phyloP scores from a whole-genome alignment of 2,329 filamentous ascomycete genomes.

The Sporothrix brunneoviolacea region DNA sequence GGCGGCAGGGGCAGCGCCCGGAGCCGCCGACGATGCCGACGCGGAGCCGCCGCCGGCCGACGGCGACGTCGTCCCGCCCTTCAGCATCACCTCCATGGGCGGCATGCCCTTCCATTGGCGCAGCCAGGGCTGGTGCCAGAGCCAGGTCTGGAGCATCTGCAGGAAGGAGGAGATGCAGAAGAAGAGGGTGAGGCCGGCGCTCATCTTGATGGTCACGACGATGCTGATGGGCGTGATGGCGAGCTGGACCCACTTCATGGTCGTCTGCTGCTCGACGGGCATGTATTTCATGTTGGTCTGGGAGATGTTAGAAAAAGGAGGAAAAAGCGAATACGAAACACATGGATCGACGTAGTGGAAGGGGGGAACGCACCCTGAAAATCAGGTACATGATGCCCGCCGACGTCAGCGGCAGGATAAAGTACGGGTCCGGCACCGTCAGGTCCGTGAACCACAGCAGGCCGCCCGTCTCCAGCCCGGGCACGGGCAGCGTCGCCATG shows the following conservation, averaged over 20 bases:
- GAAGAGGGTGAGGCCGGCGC: conserved; percentile 53
- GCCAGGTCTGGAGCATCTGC: conserved; percentile 35
- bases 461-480: conserved; percentile 64
- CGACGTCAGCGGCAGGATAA: conserved; percentile 60
- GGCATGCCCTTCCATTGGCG: conserved; percentile 33
- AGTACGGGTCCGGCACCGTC: conserved; percentile 68
- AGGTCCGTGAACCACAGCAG: conserved; percentile 75
- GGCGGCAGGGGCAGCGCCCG: neutral
- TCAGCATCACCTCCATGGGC: conserved; percentile 20
- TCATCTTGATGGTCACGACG: conserved; percentile 40
- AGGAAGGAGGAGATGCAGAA: conserved; percentile 42
- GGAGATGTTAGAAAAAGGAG: neutral
- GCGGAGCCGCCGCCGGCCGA: too few species aligned
- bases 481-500: conserved; percentile 75
- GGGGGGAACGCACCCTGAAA: conserved; percentile 35
- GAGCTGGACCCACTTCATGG: conserved; percentile 29
- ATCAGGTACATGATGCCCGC: conserved; percentile 49
- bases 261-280: conserved; percentile 27
- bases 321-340: neutral
- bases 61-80: neutral
- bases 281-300: conserved; percentile 28
- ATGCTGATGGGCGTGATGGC: conserved; percentile 28
- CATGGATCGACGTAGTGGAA: too few species aligned
- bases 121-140: conserved; percentile 36
- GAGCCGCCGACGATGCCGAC: neutral